These are phyloP conservation scores for Penicillium palitans DNA, from an alignment of 2,329 filamentous ascomycete genomes.

Conservation along the genomic window DNA sequence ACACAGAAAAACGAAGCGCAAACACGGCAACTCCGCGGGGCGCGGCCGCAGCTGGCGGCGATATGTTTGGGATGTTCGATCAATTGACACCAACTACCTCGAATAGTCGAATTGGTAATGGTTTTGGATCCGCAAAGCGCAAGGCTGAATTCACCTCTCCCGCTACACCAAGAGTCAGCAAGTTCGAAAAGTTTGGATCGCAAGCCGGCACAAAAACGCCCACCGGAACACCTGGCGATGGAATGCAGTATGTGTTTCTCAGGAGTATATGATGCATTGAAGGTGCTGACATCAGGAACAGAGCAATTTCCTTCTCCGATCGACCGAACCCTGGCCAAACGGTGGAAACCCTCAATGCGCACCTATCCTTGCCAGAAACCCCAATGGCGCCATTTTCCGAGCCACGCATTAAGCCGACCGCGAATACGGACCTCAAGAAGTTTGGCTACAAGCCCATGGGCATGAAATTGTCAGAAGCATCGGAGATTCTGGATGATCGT, in stretches of 20 bases:
- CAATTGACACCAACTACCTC: slow-evolving; percentile 67
- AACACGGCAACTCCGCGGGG: slow-evolving; percentile 62
- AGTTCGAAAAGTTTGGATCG: slow-evolving; percentile 52
- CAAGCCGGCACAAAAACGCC: slow-evolving; percentile 48
- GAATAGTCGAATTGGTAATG: slow-evolving; percentile 33
- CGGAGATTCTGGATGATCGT: slow-evolving; percentile 89
- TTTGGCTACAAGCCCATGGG: slow-evolving; percentile 88
- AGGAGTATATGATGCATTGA: background rate
- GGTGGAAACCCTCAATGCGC: slow-evolving; percentile 77
- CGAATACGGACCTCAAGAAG: slow-evolving; percentile 86
- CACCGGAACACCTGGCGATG: slow-evolving; percentile 29
- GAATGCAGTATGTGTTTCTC: slow-evolving; percentile 40
- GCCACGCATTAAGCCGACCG: slow-evolving; percentile 77
- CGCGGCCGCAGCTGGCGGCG: slow-evolving; percentile 54
- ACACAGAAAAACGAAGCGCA: slow-evolving; percentile 62
- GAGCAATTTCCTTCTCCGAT: slow-evolving; percentile 68
- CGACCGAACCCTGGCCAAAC: slow-evolving; percentile 78
- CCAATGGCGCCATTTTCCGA: slow-evolving; percentile 72
- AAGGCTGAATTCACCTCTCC: slow-evolving; percentile 54
- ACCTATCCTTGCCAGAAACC: slow-evolving; percentile 66
- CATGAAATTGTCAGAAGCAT: slow-evolving; percentile 91
- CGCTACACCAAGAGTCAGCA: slow-evolving; percentile 42
- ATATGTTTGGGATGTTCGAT: slow-evolving; percentile 85
- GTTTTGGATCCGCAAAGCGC: slow-evolving; percentile 52
- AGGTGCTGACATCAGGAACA: slow-evolving; percentile 31